Conservation (phyloP, 345 rosid species). For the Noccaea bulbosa region DNA sequence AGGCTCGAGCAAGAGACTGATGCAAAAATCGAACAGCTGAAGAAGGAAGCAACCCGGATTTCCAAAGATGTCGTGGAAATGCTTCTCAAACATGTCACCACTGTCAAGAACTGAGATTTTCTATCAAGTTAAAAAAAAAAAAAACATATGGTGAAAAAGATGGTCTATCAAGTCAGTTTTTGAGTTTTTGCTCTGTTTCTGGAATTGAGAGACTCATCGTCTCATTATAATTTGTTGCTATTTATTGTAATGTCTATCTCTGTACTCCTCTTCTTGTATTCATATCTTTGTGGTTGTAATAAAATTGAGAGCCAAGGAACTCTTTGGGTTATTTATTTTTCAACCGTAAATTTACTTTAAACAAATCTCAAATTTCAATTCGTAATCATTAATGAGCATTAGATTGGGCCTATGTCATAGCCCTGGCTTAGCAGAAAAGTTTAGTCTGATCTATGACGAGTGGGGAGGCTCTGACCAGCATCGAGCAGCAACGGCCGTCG, state of each 20-base stretch:
- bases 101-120: slow-evolving; percentile 67
- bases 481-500: too few relatives aligned
- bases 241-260: slow-evolving; percentile 20
- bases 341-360: neutral
- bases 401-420: neutral
- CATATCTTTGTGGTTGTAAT: slow-evolving; percentile 30
- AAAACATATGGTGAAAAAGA: too few relatives aligned
- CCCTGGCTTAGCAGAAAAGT: too few relatives aligned
- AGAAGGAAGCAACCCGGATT: slow-evolving; percentile 60
- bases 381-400: neutral
- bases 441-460: too few relatives aligned
- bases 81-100: slow-evolving; percentile 87
- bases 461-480: too few relatives aligned
- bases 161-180: too few relatives aligned
- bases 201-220: slow-evolving; percentile 19
- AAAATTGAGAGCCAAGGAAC: slow-evolving; percentile 8
- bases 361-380: neutral
- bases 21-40: slow-evolving; percentile 62
- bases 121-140: too few relatives aligned
- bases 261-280: slow-evolving; percentile 27
- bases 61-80: slow-evolving; percentile 75
- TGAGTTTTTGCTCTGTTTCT: too few relatives aligned
- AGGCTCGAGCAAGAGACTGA: slow-evolving; percentile 87
- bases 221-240: slow-evolving; percentile 26
- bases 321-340: neutral